phyloP scores from a whole-genome alignment of 129 eudicot species.

The Flaveria robusta region DNA sequence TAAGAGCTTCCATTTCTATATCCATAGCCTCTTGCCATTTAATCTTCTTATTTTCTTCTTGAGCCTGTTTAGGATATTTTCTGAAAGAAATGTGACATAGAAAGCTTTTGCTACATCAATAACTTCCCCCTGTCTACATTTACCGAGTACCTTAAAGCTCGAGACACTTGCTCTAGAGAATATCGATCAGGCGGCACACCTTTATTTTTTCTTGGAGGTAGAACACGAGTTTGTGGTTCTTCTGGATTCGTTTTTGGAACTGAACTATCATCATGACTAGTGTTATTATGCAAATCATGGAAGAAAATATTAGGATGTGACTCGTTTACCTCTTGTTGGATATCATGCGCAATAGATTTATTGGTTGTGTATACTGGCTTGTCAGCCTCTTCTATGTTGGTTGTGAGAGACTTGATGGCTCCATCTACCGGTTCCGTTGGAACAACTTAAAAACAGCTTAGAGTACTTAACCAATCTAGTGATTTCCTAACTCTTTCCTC shows the following conservation, averaged over 20 bases:
- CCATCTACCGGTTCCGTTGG: background rate
- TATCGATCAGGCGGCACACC: background rate
- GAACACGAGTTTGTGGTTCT: background rate
- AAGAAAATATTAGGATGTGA: no score
- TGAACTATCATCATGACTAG: background rate
- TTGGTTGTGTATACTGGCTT: constrained; percentile 2
- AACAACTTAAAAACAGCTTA: background rate
- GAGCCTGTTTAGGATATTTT: background rate
- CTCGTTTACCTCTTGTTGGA: no score
- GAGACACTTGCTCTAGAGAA: background rate
- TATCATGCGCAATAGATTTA: background rate
- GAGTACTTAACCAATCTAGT: background rate
- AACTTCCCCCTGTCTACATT: no score
- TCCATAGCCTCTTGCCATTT: background rate
- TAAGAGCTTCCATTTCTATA: no score
- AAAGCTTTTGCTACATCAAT: no score
- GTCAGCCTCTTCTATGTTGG: background rate
- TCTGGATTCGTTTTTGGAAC: no score
- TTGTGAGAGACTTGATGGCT: constrained; percentile 11
- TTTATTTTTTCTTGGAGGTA: background rate
- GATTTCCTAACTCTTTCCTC: background rate
- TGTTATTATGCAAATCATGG: background rate
- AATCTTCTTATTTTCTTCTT: background rate
- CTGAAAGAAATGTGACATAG: background rate
- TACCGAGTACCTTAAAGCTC: background rate